phyloP scores from a whole-genome alignment of 2,329 filamentous ascomycete species.

The Fusarium marasasianum region DNA sequence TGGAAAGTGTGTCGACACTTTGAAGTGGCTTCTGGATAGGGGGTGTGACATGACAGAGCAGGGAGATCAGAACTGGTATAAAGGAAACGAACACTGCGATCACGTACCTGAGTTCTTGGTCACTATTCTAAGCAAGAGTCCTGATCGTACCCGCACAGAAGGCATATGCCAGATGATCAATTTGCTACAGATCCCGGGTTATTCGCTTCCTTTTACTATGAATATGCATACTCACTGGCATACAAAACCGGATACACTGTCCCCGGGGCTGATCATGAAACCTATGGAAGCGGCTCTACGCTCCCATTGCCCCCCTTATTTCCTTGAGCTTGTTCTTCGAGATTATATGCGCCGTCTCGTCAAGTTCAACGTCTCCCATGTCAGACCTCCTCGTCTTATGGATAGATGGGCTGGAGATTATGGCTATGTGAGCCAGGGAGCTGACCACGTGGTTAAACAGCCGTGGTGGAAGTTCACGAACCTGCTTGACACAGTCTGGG shows the following conservation, averaged over 20 bases:
- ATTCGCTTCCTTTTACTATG: background rate
- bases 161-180: conserved; percentile 1
- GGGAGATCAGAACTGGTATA: rapidly evolving
- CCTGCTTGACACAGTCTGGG: rapidly evolving
- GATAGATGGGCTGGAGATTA: background rate
- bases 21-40: background rate
- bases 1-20: background rate
- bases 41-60: background rate
- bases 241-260: rapidly evolving
- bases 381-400: background rate
- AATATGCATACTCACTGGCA: background rate
- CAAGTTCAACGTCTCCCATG: background rate
- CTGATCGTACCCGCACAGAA: background rate
- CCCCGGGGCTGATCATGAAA: background rate
- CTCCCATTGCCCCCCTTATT: background rate
- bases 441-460: background rate
- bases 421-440: background rate
- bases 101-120: background rate
- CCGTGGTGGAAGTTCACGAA: background rate
- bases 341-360: background rate
- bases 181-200: background rate
- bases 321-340: background rate
- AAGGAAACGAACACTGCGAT: background rate
- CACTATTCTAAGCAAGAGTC: background rate
- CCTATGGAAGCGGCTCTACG: background rate